Evolutionary conservation across 2,329 filamentous ascomycete genomes (phyloP), one percentile per base, ranked within the genome.

Genomic region (Trichoderma oligosporum): DNA sequence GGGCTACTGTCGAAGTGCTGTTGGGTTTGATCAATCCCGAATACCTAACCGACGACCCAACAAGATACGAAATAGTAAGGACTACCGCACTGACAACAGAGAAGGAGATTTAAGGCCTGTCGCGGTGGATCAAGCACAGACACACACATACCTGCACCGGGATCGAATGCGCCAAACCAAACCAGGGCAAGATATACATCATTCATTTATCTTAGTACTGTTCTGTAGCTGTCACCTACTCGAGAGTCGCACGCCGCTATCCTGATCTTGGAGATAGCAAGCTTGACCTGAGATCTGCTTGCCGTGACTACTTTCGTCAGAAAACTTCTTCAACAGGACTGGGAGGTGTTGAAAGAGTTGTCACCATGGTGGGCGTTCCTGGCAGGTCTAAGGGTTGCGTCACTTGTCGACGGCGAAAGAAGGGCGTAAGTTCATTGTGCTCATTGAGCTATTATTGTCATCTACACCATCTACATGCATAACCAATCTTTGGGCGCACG

Each of bases 331-430:
- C 31, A 25, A 36, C 11, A 25, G 47, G 16, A 11, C 16, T 9
- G 5, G 11, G 18, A 46, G 6, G 24, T 18, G 31, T 45, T 14
- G 20, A 57, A 51, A 38, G 24, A 27, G 18, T 22, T n/a, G 44
- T 39, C 41, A 55, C 4, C 38, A 60, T 60, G 58, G 58, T 60
- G 39, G 58, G 58, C 36, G 58, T 60, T n/a, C 58, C 58, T 18
- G 58, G 58, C 5, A 54, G 58, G 46, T 58, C 55, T 24, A 60
- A 60, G 31, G 58, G 58, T 12, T 60, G 58, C 42, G 29, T 47
- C 38, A 60, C 55, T 41, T 60, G 58, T 24, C 55, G 55, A 9
- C 35, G 49, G 14, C 51, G 56, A 33, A 58, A 58, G 48, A 60
- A 58, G 27, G 56, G 56, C 41, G 58, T 60, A 58, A 44, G 58